Conservation (phyloP, 805 yeast genomes). For the Vanderwaltozyma tropicalis region DNA sequence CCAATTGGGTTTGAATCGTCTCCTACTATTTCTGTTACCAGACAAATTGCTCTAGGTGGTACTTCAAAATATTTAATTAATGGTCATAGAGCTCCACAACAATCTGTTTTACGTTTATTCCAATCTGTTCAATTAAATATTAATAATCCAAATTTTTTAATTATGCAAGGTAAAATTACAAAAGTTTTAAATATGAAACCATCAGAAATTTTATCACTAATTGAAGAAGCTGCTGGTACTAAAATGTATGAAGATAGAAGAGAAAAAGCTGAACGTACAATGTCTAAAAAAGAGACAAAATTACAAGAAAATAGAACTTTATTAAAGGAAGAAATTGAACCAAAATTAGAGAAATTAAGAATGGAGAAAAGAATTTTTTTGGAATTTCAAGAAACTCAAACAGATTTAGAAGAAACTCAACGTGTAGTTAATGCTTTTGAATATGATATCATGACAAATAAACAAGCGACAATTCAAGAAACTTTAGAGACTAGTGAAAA, state of each 20-base stretch:
- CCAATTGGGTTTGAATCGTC: conserved; percentile 83
- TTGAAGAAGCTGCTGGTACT: conserved; percentile 98
- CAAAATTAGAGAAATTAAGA: conserved; percentile 72
- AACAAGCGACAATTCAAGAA: conserved; percentile 35
- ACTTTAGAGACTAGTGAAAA: conserved; percentile 34
- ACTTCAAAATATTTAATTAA: conserved; percentile 85
- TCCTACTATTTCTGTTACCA: conserved; percentile 74
- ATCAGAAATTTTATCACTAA: conserved; percentile 72
- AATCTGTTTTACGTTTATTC: conserved; percentile 77
- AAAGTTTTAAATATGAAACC: conserved; percentile 96
- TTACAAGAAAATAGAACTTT: conserved; percentile 64
- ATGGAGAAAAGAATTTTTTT: conserved; percentile 72
- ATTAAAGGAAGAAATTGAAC: conserved; percentile 81
- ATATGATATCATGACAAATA: conserved; percentile 36
- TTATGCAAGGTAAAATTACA: conserved; percentile 98
- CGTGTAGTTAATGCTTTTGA: conserved; percentile 72
- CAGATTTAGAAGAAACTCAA: conserved; percentile 65
- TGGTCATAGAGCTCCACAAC: conserved; percentile 95
- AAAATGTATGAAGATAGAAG: conserved; percentile 89
- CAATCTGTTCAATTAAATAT: conserved; percentile 93
- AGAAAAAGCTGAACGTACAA: conserved; percentile 82
- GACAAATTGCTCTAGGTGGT: conserved; percentile 87
- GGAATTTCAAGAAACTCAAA: conserved; percentile 77
- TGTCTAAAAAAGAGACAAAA: conserved; percentile 83
- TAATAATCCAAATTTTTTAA: conserved; percentile 91